Percentiles rank a stretch among this genome's conserved stretches.
Conservation (phyloP, 176 grass and related monocot species). For the Eleusine indica region DNA sequence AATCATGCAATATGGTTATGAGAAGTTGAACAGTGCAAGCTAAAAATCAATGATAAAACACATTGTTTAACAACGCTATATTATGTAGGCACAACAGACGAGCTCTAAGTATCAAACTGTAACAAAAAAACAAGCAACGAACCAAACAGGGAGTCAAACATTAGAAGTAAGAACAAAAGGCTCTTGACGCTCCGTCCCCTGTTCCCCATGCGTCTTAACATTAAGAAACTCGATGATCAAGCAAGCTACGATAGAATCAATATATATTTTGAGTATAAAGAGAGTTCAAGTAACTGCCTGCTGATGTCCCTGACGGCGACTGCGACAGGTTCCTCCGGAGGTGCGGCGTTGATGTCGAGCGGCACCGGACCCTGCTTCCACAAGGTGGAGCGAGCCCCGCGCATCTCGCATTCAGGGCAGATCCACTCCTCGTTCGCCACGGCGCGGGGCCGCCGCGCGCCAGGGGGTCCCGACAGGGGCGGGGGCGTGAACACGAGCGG, state of each 20-base stretch:
- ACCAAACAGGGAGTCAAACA: constrained; percentile 19
- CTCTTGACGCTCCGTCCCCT: background rate
- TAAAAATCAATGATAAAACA: background rate
- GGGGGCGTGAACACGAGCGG: constrained; percentile 36
- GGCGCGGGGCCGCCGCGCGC: constrained; percentile 41
- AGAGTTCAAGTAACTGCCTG: constrained; percentile 57
- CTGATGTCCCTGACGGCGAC: constrained; percentile 21
- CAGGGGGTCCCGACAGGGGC: constrained; percentile 13
- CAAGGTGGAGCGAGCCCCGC: constrained; percentile 58
- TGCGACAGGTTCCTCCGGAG: constrained; percentile 57
- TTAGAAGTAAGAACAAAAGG: constrained; percentile 30
- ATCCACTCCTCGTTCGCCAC: constrained; percentile 78
- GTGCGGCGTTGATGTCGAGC: constrained; percentile 85
- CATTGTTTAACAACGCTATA: background rate
- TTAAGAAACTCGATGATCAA: constrained; percentile 8
- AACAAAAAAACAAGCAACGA: constrained; percentile 10
- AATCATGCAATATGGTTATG: constrained; percentile 1
- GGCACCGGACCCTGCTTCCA: constrained; percentile 66
- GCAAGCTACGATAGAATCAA: constrained; percentile 10
- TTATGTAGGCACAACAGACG: constrained; percentile 14
- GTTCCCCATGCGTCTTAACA: background rate
- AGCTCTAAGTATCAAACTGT: constrained; percentile 9
- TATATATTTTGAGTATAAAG: background rate
- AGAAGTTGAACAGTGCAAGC: constrained; percentile 17
- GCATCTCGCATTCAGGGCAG: constrained; percentile 72